Percentiles rank a stretch among this genome's conserved stretches.
These are phyloP conservation scores for Acanthamoeba rhysodes DNA, from an alignment of 208 protist species.

Conservation along the genomic window DNA sequence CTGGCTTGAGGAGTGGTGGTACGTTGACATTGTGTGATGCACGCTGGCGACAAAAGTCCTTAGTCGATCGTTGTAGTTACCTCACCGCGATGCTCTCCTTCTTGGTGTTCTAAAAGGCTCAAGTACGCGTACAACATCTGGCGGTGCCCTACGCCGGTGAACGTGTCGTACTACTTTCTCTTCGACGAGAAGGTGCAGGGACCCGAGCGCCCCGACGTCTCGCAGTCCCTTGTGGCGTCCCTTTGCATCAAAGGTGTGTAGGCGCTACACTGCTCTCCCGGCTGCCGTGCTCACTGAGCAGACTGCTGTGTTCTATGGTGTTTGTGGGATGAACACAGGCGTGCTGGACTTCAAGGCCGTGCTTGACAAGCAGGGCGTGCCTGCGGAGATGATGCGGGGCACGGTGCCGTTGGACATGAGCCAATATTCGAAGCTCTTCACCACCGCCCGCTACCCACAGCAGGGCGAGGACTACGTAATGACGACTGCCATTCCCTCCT, in stretches of 20 bases:
- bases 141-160: slow-evolving; percentile 36
- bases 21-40: background rate
- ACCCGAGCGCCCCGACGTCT: slow-evolving; percentile 4
- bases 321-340: background rate
- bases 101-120: background rate
- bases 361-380: slow-evolving; percentile 43
- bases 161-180: slow-evolving; percentile 52
- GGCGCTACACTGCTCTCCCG: background rate
- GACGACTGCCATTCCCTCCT: background rate
- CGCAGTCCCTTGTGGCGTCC: slow-evolving; percentile 29
- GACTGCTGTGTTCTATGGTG: background rate
- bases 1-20: slow-evolving; percentile 67
- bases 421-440: slow-evolving; percentile 52
- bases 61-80: too few species aligned
- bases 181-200: slow-evolving; percentile 54
- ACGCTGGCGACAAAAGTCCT: too few species aligned
- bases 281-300: background rate
- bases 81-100: background rate
- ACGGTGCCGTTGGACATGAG: slow-evolving; percentile 48
- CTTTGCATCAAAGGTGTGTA: slow-evolving; percentile 6
- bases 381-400: slow-evolving; percentile 47
- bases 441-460: slow-evolving; percentile 1
- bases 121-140: slow-evolving; percentile 66
- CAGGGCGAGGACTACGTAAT: slow-evolving; percentile 31
- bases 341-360: slow-evolving; percentile 47